Conservation (phyloP, 768 basidiomycete genomes). For the Tulasnella sp. region DNA sequence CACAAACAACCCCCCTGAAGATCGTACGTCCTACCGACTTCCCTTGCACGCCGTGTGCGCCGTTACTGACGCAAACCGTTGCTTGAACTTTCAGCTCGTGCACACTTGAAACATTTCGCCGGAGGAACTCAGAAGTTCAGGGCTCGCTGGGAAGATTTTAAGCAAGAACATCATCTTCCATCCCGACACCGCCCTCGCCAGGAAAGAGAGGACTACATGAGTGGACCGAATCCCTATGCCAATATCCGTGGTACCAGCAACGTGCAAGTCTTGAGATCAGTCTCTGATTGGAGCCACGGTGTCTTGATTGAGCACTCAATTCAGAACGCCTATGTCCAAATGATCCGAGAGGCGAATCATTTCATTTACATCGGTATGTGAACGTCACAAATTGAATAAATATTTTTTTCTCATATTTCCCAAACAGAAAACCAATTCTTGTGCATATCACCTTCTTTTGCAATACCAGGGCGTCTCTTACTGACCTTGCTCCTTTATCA, state of each 20-base stretch:
- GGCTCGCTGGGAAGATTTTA: constrained; percentile 44
- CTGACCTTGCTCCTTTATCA: constrained; percentile 29
- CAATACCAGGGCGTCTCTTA: too few relatives aligned
- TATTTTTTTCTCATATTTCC: constrained; percentile 19
- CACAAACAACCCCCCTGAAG: constrained; percentile 12
- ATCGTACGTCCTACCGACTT: not conserved
- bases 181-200: not conserved
- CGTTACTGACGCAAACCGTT: not conserved
- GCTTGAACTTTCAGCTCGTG: constrained; percentile 42
- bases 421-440: constrained; percentile 74
- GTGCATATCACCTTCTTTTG: constrained; percentile 36
- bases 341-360: constrained; percentile 79
- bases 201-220: constrained; percentile 27
- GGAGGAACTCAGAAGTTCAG: constrained; percentile 50
- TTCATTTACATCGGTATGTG: constrained; percentile 83
- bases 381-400: constrained; percentile 14
- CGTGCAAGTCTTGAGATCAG: constrained; percentile 78
- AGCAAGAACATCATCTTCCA: not conserved
- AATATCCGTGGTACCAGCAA: constrained; percentile 46
- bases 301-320: constrained; percentile 84
- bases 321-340: constrained; percentile 78
- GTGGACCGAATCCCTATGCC: constrained; percentile 39
- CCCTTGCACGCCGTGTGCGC: not conserved
- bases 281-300: constrained; percentile 94
- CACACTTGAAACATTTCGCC: constrained; percentile 56